Evolutionary conservation across 192 early-diverging fungal genomes (phyloP).

Genomic region (Entrophospora sp.): DNA sequence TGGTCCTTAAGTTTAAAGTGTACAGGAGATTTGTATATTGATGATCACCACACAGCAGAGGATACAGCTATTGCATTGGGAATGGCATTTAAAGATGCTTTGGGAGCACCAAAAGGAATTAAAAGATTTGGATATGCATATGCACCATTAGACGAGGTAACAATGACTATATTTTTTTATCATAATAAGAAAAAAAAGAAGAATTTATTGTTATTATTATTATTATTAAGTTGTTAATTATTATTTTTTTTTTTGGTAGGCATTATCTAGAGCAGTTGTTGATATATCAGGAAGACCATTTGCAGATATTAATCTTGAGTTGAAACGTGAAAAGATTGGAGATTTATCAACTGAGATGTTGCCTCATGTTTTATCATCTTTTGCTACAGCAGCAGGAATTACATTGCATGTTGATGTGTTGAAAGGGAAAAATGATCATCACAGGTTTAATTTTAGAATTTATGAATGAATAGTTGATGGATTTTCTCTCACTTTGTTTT

Average conservation of each 20-base stretch:
- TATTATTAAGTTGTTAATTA: neutral
- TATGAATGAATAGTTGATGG: neutral
- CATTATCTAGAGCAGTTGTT: constrained; percentile 86
- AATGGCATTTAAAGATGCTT: constrained; percentile 84
- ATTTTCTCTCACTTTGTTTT: neutral
- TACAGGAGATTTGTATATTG: constrained; percentile 91
- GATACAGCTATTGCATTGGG: constrained; percentile 93
- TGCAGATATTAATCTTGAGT: constrained; percentile 70
- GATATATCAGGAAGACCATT: constrained; percentile 94
- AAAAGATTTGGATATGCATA: constrained; percentile 90
- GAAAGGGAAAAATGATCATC: constrained; percentile 95
- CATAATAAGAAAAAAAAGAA: no score
- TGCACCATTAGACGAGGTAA: constrained; percentile 89
- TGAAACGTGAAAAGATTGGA: constrained; percentile 91
- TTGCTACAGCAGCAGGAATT: constrained; percentile 84
- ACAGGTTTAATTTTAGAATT: constrained; percentile 51
- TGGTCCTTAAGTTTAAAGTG: constrained; percentile 85
- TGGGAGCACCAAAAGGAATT: constrained; percentile 83
- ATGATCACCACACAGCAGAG: constrained; percentile 98
- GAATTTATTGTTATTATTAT: no score
- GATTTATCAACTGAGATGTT: constrained; percentile 95
- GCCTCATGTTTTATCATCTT: constrained; percentile 89
- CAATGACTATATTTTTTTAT: neutral
- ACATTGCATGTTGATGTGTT: constrained; percentile 95
- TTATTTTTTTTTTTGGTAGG: constrained; percentile 35